A percentile compares a stretch with the other conserved stretches of the same genome.
phyloP scores from a whole-genome alignment of 129 eudicot species.

The Oenanthe sinensis region DNA sequence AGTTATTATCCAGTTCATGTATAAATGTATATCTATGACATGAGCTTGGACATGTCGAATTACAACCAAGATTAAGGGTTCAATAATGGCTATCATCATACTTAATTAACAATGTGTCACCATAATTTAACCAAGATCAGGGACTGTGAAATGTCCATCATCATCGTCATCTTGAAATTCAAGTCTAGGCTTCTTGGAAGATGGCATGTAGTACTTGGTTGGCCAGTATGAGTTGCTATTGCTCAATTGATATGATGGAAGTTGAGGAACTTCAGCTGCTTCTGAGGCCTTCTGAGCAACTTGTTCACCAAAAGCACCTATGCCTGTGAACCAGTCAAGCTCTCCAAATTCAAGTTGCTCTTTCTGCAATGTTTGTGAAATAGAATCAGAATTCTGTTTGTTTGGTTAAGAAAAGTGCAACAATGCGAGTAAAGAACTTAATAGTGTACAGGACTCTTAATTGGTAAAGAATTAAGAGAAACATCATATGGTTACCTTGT shows the following conservation, averaged over 20 bases:
- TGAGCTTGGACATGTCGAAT: neutral
- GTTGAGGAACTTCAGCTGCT: slow-evolving; percentile 91
- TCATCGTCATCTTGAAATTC: slow-evolving; percentile 42
- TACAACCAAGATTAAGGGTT: neutral
- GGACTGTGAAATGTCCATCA: slow-evolving; percentile 80
- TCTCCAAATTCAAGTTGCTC: slow-evolving; percentile 66
- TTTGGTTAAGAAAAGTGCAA: neutral
- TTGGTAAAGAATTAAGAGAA: neutral
- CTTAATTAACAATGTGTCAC: neutral
- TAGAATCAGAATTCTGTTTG: neutral
- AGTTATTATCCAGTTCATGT: neutral
- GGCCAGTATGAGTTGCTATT: slow-evolving; percentile 32
- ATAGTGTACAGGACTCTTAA: neutral
- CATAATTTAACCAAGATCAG: slow-evolving; percentile 75
- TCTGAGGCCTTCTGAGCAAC: slow-evolving; percentile 25
- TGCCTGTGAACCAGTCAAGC: slow-evolving; percentile 70
- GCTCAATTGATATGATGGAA: slow-evolving; percentile 39
- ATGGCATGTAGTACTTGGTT: slow-evolving; percentile 35
- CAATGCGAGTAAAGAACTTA: neutral
- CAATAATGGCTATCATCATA: neutral
- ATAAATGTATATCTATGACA: neutral
- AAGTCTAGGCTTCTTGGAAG: slow-evolving; percentile 62
- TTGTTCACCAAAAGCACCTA: slow-evolving; percentile 57
- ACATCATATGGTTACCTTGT: slow-evolving; percentile 42
- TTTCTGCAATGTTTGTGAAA: slow-evolving; percentile 41